A percentile compares a stretch with the other conserved stretches of the same genome.
These are phyloP conservation scores for Pseudomonodictys pantanalensis DNA, from an alignment of 495 filamentous ascomycete species.

Conservation along the genomic window DNA sequence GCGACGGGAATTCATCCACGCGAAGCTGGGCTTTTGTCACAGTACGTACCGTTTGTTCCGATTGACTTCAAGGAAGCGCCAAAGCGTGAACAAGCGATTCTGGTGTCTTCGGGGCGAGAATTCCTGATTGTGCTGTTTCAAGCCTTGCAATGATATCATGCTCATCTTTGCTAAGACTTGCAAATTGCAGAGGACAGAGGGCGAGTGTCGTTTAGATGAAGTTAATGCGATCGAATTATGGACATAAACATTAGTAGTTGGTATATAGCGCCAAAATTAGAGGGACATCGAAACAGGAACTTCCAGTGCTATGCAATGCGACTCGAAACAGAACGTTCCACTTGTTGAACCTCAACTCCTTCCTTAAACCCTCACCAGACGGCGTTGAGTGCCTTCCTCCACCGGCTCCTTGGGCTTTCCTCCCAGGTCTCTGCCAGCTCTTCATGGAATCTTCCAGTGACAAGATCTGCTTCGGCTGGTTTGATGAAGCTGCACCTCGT, in stretches of 20 bases:
- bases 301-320: neutral
- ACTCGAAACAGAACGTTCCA: constrained; percentile 1
- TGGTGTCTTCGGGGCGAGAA: too few species aligned
- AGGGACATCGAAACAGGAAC: neutral
- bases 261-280: constrained; percentile 8
- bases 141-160: neutral
- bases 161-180: neutral
- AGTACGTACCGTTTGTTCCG: too few species aligned
- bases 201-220: neutral
- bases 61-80: too few species aligned
- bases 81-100: too few species aligned
- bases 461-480: constrained; percentile 35
- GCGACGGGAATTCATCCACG: constrained; percentile 7
- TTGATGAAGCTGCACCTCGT: constrained; percentile 35
- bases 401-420: constrained; percentile 17
- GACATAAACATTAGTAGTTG: neutral
- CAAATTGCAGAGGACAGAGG: neutral
- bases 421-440: constrained; percentile 33
- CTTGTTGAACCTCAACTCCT: neutral
- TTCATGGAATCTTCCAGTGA: constrained; percentile 26
- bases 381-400: constrained; percentile 17
- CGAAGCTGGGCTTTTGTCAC: neutral
- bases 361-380: constrained; percentile 7
- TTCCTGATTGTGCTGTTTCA: too few species aligned
- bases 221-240: neutral